Conservation (phyloP, 2,329 filamentous ascomycete species). For the Curvularia sp. region DNA sequence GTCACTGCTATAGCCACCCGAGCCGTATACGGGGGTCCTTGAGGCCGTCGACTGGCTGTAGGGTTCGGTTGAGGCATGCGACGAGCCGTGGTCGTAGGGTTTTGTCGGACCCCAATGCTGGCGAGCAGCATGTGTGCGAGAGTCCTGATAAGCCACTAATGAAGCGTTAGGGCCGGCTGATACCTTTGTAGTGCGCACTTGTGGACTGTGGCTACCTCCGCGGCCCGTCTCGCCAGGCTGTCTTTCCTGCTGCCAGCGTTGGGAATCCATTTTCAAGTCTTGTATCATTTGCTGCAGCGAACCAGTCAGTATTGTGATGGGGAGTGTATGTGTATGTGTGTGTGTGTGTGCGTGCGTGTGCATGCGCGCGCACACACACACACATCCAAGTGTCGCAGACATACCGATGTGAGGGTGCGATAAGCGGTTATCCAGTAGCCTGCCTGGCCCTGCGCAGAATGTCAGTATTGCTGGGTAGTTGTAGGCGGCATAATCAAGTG, state of each 20-base stretch:
- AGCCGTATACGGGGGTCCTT: slow-evolving; percentile 26
- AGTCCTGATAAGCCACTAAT: slow-evolving; percentile 55
- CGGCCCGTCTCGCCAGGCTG: slow-evolving; percentile 46
- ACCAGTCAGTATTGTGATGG: slow-evolving; percentile 30
- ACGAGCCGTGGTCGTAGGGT: slow-evolving; percentile 30
- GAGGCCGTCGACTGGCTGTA: slow-evolving; percentile 24
- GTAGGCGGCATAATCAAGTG: slow-evolving; percentile 31
- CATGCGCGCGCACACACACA: too few species aligned
- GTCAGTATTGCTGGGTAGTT: slow-evolving; percentile 13
- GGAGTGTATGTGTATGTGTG: not conserved
- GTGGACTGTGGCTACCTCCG: slow-evolving; percentile 58
- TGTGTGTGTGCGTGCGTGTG: not conserved
- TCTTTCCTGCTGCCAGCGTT: slow-evolving; percentile 52
- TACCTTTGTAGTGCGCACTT: slow-evolving; percentile 50
- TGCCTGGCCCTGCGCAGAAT: slow-evolving; percentile 47
- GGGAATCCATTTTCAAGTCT: slow-evolving; percentile 58
- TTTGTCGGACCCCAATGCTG: slow-evolving; percentile 52
- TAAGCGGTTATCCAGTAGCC: slow-evolving; percentile 62
- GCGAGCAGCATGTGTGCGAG: slow-evolving; percentile 53
- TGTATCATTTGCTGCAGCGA: slow-evolving; percentile 56
- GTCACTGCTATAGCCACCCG: slow-evolving; percentile 35
- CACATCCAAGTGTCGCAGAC: slow-evolving; percentile 30
- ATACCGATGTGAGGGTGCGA: slow-evolving; percentile 59
- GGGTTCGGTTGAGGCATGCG: slow-evolving; percentile 25
- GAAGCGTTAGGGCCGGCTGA: slow-evolving; percentile 56